Evolutionary conservation across 805 yeast species (phyloP).

Genomic region (Torulaspora indica): DNA sequence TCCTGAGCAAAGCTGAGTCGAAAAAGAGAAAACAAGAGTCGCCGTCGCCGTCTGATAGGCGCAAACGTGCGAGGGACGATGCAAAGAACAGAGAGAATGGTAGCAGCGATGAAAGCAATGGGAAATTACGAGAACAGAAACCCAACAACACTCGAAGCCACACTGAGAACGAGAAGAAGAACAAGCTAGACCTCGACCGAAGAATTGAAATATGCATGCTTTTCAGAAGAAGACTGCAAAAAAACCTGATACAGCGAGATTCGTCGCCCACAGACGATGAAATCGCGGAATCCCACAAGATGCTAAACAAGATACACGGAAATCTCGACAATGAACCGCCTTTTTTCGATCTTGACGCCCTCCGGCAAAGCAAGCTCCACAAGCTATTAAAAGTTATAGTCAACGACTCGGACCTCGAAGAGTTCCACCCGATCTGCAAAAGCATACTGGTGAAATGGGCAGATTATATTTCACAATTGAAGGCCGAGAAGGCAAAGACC

Average conservation of each 20-base stretch:
- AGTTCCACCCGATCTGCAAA: constrained; percentile 31
- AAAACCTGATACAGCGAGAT: constrained; percentile 32
- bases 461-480: constrained; percentile 21
- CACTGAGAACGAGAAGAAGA: constrained; percentile 6
- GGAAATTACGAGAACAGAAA: constrained; percentile 2
- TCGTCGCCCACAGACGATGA: constrained; percentile 27
- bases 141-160: not conserved
- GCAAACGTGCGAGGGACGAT: constrained; percentile 1
- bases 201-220: constrained; percentile 29
- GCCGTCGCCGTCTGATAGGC: not conserved
- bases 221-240: constrained; percentile 33
- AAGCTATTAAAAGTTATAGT: constrained; percentile 32
- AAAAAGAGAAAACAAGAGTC: constrained; percentile 9
- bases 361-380: constrained; percentile 31
- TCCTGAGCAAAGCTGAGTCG: constrained; percentile 15
- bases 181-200: constrained; percentile 26
- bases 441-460: constrained; percentile 28
- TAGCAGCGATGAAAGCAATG: not conserved
- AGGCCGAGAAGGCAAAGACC: constrained; percentile 24
- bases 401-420: constrained; percentile 24
- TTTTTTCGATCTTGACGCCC: constrained; percentile 32
- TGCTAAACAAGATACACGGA: constrained; percentile 26
- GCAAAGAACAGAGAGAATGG: not conserved
- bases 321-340: constrained; percentile 27
- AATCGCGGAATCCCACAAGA: constrained; percentile 27